A percentile compares a stretch with the other conserved stretches of the same genome.
These are phyloP conservation scores for Nymphaea thermarum DNA, from an alignment of 164 flowering plant genomes.

Conservation along the genomic window DNA sequence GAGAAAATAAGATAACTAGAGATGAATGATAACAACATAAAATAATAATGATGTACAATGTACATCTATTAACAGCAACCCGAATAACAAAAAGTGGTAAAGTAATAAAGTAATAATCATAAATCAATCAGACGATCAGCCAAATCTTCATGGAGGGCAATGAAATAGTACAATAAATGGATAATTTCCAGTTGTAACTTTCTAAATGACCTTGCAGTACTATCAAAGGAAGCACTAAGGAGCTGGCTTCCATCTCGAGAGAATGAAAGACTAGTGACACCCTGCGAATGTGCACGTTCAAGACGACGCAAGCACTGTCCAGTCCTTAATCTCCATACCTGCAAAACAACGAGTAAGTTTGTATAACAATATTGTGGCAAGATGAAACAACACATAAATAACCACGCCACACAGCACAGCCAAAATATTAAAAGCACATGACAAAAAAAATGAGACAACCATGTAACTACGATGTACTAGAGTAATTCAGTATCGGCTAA, in stretches of 20 bases:
- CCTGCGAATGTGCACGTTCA: conserved; percentile 94
- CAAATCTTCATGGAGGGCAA: too few species aligned
- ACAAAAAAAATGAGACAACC: too few species aligned
- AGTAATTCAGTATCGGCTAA: too few species aligned
- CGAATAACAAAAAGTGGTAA: too few species aligned
- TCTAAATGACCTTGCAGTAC: conserved; percentile 77
- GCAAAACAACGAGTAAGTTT: conserved; percentile 8
- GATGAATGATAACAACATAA: too few species aligned
- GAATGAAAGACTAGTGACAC: conserved; percentile 84
- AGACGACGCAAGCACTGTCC: conserved; percentile 98
- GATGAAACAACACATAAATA: background rate
- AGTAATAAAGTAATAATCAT: too few species aligned
- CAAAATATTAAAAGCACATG: background rate
- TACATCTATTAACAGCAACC: too few species aligned
- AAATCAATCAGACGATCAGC: too few species aligned
- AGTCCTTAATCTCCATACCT: conserved; percentile 99
- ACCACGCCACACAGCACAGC: background rate
- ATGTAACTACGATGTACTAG: too few species aligned
- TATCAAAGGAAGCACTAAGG: conserved; percentile 91
- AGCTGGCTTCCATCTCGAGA: conserved; percentile 97
- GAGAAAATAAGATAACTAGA: too few species aligned
- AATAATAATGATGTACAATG: too few species aligned
- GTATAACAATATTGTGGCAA: background rate
- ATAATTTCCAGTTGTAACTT: background rate
- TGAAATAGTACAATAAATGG: too few species aligned